A percentile compares a stretch with the other conserved stretches of the same genome.
phyloP scores from a whole-genome alignment of 2,329 filamentous ascomycete genomes.

The Orbilia blumenaviensis region DNA sequence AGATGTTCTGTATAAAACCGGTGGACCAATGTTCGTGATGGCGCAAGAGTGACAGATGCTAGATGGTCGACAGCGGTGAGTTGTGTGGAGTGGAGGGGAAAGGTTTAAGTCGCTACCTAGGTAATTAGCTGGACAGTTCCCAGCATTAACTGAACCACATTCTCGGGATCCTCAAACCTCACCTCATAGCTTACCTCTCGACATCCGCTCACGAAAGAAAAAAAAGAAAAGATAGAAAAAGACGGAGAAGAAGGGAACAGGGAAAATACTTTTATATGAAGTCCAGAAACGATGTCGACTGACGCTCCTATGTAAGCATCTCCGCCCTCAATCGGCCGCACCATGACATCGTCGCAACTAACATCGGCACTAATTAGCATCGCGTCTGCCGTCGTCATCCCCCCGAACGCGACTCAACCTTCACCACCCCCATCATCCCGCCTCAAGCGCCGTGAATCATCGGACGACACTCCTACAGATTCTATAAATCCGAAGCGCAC shows the following conservation, averaged over 20 bases:
- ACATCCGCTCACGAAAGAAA: neutral
- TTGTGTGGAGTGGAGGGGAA: neutral
- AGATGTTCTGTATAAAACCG: neutral
- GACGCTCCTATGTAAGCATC: constrained; percentile 43
- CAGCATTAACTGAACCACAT: neutral
- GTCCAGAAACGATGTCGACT: constrained; percentile 23
- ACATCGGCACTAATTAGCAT: constrained; percentile 28
- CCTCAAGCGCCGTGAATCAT: constrained; percentile 51
- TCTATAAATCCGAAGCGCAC: constrained; percentile 37
- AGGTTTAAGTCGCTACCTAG: too few species aligned
- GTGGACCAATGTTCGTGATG: neutral
- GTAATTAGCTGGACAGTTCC: neutral
- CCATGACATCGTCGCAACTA: neutral
- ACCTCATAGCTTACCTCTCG: neutral
- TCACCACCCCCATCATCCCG: constrained; percentile 35
- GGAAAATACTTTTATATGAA: neutral
- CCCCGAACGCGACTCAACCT: constrained; percentile 51
- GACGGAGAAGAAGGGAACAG: neutral
- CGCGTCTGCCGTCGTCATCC: constrained; percentile 53
- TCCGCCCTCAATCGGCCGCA: neutral
- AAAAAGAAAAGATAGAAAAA: neutral
- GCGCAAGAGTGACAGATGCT: neutral
- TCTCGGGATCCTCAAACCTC: neutral
- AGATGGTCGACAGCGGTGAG: neutral
- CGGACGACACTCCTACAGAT: constrained; percentile 22